phyloP scores from a whole-genome alignment of 1,284 basidiomycete species.

The Clitocybe nebularis region DNA sequence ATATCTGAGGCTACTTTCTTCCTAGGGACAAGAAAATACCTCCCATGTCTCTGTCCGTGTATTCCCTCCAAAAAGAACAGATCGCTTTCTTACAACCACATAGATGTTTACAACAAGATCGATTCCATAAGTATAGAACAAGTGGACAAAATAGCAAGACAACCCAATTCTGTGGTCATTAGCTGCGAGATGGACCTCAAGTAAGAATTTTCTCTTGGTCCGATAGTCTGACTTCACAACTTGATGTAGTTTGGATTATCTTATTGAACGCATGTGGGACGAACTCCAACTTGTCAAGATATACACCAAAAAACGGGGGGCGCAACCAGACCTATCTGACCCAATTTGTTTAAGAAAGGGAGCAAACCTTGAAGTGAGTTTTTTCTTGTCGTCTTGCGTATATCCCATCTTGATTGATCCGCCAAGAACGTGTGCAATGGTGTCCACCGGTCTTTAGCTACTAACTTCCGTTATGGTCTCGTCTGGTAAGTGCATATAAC shows the following conservation, averaged over 20 bases:
- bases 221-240: conserved; percentile 1
- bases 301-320: conserved; percentile 97
- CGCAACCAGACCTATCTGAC: conserved; percentile 85
- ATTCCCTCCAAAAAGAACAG: not conserved
- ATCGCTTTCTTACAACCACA: conserved; percentile 6
- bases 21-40: conserved; percentile 87
- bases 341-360: conserved; percentile 93
- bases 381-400: conserved; percentile 1
- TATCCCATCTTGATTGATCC: not conserved
- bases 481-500: conserved; percentile 86
- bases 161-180: conserved; percentile 89
- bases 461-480: conserved; percentile 90
- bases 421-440: conserved; percentile 81
- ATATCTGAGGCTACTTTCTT: conserved; percentile 7
- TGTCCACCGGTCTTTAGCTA: conserved; percentile 84
- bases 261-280: conserved; percentile 90
- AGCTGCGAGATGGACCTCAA: conserved; percentile 91
- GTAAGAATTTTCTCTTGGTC: conserved; percentile 38
- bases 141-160: conserved; percentile 83
- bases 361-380: conserved; percentile 82
- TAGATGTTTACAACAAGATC: conserved; percentile 95
- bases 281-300: conserved; percentile 85
- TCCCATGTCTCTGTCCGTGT: conserved; percentile 78
- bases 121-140: conserved; percentile 90
- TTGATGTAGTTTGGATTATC: conserved; percentile 69